phyloP scores from a whole-genome alignment of 306 rosid genomes.

The Coriaria nepalensis region DNA sequence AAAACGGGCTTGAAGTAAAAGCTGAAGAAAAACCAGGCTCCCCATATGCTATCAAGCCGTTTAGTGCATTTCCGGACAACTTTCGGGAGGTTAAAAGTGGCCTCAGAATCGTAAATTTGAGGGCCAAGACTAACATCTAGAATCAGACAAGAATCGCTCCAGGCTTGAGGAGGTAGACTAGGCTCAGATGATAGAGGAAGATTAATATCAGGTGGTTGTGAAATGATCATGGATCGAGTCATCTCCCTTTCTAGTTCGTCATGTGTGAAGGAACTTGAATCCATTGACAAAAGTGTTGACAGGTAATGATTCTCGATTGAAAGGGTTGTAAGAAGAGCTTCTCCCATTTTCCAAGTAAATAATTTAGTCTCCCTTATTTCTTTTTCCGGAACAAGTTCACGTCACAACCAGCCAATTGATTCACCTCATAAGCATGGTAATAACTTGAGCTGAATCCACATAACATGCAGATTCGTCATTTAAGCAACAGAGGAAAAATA shows the following conservation, averaged over 20 bases:
- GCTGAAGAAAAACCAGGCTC: slow-evolving; percentile 29
- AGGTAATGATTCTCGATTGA: slow-evolving; percentile 30
- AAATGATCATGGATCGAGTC: slow-evolving; percentile 11
- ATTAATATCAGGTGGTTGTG: slow-evolving; percentile 28
- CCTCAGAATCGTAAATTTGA: slow-evolving; percentile 17
- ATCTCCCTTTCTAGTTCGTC: slow-evolving; percentile 21
- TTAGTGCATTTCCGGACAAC: slow-evolving; percentile 16
- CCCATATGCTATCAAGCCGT: slow-evolving; percentile 27
- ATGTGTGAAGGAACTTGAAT: slow-evolving; percentile 23
- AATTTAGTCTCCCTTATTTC: too few relatives aligned
- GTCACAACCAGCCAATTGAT: too few relatives aligned
- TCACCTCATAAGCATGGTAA: too few relatives aligned
- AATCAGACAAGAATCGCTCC: slow-evolving; percentile 21
- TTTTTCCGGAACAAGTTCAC: too few relatives aligned
- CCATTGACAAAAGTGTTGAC: slow-evolving; percentile 26
- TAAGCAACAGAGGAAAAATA: too few relatives aligned
- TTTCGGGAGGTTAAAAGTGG: slow-evolving; percentile 14
- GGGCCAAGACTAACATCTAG: slow-evolving; percentile 25
- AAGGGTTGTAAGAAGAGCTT: slow-evolving; percentile 21
- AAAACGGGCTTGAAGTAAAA: slow-evolving; percentile 24
- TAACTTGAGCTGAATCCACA: too few relatives aligned
- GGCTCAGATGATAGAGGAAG: slow-evolving; percentile 21
- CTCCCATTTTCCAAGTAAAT: slow-evolving; percentile 17
- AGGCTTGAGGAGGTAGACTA: slow-evolving; percentile 19
- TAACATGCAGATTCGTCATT: too few relatives aligned